Base-by-base conservation (phyloP, 176 grass and related monocot genomes). In the Dactylis glomerata region DNA sequence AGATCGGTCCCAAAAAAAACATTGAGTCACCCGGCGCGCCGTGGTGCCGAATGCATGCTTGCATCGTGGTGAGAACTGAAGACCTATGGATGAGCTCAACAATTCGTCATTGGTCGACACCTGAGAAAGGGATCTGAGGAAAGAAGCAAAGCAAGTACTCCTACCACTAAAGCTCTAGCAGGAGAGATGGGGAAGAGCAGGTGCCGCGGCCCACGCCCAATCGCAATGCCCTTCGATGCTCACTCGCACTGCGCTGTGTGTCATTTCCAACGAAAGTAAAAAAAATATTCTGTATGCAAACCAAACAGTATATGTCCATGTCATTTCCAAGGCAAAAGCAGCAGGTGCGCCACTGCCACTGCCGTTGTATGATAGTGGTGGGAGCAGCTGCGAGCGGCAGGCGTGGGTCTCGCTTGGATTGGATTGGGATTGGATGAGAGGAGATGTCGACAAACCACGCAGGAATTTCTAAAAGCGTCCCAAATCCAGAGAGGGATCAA, bases 271-370 rank as follows among this genome's bases (percentile, higher is more conserved):
- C 86, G 86, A 92, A 92, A 93, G 84, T 76, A 86, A 91, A 27
- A 23, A 28, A 37, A 0, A 19, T 51, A 50, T 96, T 96, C 89
- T 93, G 84, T 85, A 81, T 77, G 88, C 76, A 89, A 91, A 88
- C 85, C 76, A 79, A 91, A 83, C 85, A 90, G 90, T 78, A 86
- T 51, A 86, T 68, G 51, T 79, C 27, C 84, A 81, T 93, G 86
- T 89, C 91, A 91, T 96, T 96, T 90, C 94, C 94, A 37, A 96
- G 91, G 91, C 91, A 91, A 87, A 89, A 83, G 84, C 89, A 87
- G 84, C 86, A 83, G 88, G 80, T 91, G 87, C 84, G 64, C 74
- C 83, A 81, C 86, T 45, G 76, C 85, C 76, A 42, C 9, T 49
- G 87, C 16, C 50, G 31, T 59, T 33, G 81, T 24, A 61, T 31